Base-by-base conservation (phyloP, 1,284 basidiomycete genomes). In the Stereum hirsutum region DNA sequence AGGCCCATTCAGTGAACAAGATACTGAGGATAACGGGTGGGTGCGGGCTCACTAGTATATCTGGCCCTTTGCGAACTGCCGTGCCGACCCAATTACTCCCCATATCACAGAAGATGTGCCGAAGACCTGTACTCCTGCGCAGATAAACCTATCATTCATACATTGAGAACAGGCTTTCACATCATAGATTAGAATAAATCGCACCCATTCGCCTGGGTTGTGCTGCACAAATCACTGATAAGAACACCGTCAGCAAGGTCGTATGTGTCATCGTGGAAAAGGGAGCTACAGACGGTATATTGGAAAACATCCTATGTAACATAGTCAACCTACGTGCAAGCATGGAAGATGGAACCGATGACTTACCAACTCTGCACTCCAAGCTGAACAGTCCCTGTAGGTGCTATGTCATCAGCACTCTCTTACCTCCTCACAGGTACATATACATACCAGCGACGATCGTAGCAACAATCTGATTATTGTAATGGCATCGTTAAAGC, bases 41-140 rank as follows among this genome's bases (percentile, higher is more conserved):
- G 19, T 21, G 6, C 17, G 5, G 6, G 14, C 41, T 34, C 21
- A 42, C 49, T 64, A 60, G 50, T 61, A 65, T 37, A 65, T 52
- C 47, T 65, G 60, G 10, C 64, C 65, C 8, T 54, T 44, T n/a
- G 64, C 68, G 59, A 74, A 72, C 46, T 73, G 66, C 23, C 64
- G 60, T 2, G 58, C 57, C 3, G 72, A 69, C 15, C 72, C 68
- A 39, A 74, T 66, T 41, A 69, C 68, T 41, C 72, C 70, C 68
- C 69, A 73, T 51, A 72, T 67, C 47, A 74, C 62, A 15, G 62
- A 64, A 1, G 67, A 67, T 1, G 66, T 69, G 24, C 64, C 65
- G 54, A 69, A 67, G 7, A 68, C 62, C 43, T 64, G 54, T 12
- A 64, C 64, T 6, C 54, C 57, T 4, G 67, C 67, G 49, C 67